These are phyloP conservation scores for Dactylellina cionopaga DNA, from an alignment of 2,329 filamentous ascomycete genomes.

Conservation along the genomic window DNA sequence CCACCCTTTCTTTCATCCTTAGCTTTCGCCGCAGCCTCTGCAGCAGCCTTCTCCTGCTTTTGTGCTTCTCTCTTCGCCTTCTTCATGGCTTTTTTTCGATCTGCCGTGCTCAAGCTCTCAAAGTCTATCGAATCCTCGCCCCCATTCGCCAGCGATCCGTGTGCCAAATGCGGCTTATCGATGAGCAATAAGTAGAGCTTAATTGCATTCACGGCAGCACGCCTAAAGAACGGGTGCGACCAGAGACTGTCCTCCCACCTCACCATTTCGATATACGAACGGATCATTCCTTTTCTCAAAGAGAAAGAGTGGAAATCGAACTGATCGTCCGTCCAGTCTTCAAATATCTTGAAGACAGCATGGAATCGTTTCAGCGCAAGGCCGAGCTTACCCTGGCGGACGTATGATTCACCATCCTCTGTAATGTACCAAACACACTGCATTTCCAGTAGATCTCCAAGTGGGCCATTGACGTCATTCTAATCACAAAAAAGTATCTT, in stretches of 20 bases:
- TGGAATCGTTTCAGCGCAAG: conserved; percentile 93
- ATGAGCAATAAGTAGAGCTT: conserved; percentile 81
- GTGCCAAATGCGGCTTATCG: conserved; percentile 75
- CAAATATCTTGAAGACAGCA: conserved; percentile 88
- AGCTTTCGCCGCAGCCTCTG: conserved; percentile 79
- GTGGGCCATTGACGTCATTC: conserved; percentile 77
- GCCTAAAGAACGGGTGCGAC: conserved; percentile 91
- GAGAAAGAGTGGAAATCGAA: conserved; percentile 99
- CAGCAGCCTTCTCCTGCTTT: conserved; percentile 78
- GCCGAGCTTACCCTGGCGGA: conserved; percentile 81
- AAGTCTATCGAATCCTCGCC: conserved; percentile 65
- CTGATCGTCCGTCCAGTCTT: conserved; percentile 97
- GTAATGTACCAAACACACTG: conserved; percentile 97
- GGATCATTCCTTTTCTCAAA: conserved; percentile 92
- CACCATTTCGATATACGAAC: conserved; percentile 95
- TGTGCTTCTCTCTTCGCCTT: conserved; percentile 86
- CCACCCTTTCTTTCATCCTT: conserved; percentile 80
- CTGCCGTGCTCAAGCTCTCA: conserved; percentile 67
- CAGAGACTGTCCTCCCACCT: conserved; percentile 92
- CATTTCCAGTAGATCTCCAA: conserved; percentile 95
- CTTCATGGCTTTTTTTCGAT: conserved; percentile 86
- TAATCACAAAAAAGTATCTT: too few relatives aligned
- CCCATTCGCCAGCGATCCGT: conserved; percentile 70
- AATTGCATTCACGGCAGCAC: conserved; percentile 82
- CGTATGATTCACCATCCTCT: conserved; percentile 90